These are phyloP conservation scores for Lichtheimia ornata DNA, from an alignment of 371 early-diverging fungal genomes.

Conservation along the genomic window DNA sequence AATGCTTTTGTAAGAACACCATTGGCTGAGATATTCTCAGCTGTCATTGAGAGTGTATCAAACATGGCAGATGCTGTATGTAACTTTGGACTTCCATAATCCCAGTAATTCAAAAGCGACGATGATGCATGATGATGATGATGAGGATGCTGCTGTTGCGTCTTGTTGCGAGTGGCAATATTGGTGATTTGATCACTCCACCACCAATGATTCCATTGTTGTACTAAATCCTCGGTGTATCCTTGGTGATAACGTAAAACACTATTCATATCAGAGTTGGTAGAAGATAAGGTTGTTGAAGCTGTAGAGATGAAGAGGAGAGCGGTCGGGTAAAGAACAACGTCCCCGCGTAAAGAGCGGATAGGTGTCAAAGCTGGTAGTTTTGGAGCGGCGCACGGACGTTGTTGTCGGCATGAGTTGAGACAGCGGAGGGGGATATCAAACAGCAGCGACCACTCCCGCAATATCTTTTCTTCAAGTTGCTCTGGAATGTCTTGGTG, in stretches of 20 bases:
- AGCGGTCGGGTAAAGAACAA: slow-evolving; percentile 28
- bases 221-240: slow-evolving; percentile 39
- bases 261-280: slow-evolving; percentile 36
- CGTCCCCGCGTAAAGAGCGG: slow-evolving; percentile 9
- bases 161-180: slow-evolving; percentile 3
- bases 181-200: slow-evolving; percentile 28
- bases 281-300: slow-evolving; percentile 20
- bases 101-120: slow-evolving; percentile 8
- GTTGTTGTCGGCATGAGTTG: background rate
- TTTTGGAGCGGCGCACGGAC: background rate
- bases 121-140: too few relatives aligned
- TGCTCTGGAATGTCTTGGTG: slow-evolving; percentile 21
- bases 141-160: background rate
- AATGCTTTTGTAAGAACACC: slow-evolving; percentile 34
- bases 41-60: slow-evolving; percentile 17
- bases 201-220: slow-evolving; percentile 42
- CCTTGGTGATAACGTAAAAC: slow-evolving; percentile 38
- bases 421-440: slow-evolving; percentile 28
- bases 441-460: slow-evolving; percentile 33
- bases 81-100: slow-evolving; percentile 10
- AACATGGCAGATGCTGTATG: slow-evolving; percentile 11
- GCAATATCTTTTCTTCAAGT: slow-evolving; percentile 27
- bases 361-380: slow-evolving; percentile 17
- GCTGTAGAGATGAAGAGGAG: slow-evolving; percentile 32
- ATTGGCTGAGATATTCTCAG: slow-evolving; percentile 17